A percentile compares a stretch with the other conserved stretches of the same genome.
Conservation (phyloP, 495 filamentous ascomycete species). For the Penicillium simplicissimum region DNA sequence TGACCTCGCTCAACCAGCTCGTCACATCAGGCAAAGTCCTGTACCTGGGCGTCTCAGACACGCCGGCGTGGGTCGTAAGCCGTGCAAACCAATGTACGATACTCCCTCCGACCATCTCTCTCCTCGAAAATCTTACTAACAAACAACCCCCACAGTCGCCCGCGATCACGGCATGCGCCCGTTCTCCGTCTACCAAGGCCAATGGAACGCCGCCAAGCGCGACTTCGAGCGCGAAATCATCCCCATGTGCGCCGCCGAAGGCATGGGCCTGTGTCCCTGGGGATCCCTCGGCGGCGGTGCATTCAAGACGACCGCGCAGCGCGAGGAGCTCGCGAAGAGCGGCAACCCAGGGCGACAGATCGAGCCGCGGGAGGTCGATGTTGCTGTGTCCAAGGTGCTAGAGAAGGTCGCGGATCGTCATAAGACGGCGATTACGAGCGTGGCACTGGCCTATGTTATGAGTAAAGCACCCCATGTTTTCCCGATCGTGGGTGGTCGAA, state of each 20-base stretch:
- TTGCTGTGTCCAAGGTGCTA: slow-evolving; percentile 53
- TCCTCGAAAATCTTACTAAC: not conserved
- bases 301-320: slow-evolving; percentile 26
- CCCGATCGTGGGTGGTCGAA: slow-evolving; percentile 69
- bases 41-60: slow-evolving; percentile 48
- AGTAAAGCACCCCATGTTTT: slow-evolving; percentile 75
- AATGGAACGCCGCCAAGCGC: slow-evolving; percentile 59
- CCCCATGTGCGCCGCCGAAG: slow-evolving; percentile 63
- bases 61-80: slow-evolving; percentile 63
- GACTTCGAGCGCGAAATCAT: slow-evolving; percentile 73
- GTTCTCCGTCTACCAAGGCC: slow-evolving; percentile 69
- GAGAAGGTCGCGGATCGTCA: slow-evolving; percentile 61
- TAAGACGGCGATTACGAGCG: slow-evolving; percentile 46
- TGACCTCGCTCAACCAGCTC: slow-evolving; percentile 43
- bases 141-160: slow-evolving; percentile 46
- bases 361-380: slow-evolving; percentile 15
- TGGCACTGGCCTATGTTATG: slow-evolving; percentile 71
- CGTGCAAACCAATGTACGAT: slow-evolving; percentile 58
- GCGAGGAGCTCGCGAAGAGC: slow-evolving; percentile 19
- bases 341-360: slow-evolving; percentile 26
- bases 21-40: slow-evolving; percentile 45
- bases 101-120: not conserved
- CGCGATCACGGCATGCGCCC: slow-evolving; percentile 62
- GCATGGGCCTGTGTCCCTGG: slow-evolving; percentile 71
- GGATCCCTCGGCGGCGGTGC: slow-evolving; percentile 61